Evolutionary conservation across 2,329 filamentous ascomycete species (phyloP), one percentile per base, ranked within the genome.

Genomic region (Fusarium anguioides): DNA sequence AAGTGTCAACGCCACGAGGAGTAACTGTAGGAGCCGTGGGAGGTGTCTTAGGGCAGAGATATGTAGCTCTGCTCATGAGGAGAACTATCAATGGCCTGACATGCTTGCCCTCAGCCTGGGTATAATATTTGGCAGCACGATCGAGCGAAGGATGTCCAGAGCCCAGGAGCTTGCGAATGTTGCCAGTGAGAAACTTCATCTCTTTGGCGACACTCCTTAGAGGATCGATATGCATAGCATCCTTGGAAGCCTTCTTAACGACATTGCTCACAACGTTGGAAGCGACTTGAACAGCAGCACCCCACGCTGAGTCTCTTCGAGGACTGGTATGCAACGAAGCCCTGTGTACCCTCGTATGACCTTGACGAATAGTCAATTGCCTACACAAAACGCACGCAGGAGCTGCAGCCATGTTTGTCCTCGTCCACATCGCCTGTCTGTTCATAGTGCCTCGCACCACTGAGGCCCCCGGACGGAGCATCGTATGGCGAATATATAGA

Each of bases 121-220:
- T 97, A 79, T 99, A 99, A 84, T 99, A 99, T 81, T 99, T 99
- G 50, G 96, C 94, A 26, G 94, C 95, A 39, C 93, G 94, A 76
- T 98, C 96, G 61, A 99, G 86, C 42, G 94, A 94, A 1, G 96
- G 96, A 76, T 99, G 95, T 8, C 95, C 95, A 0, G 94, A 97
- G 8, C 95, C 95, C 17, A 98, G 83, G n/a, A 98, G 84, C 76
- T 96, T 92, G 63, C 93, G 87, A 79, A 98, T 97, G 74, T 98
- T 97, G 53, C 94, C 94, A 12, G 92, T 97, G 75, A 98, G 82
- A 73, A 94, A 96, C 80, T 97, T 96, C 89, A 99, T 93, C 83
- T 98, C 95, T 81, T 97, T 96, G 65, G 93, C 95, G 31, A 98
- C 94, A 31, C 93, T 91, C 64, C 92, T 88, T 74, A 98, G 86